phyloP scores from a whole-genome alignment of 108 stramenopile genomes.

The Mayamaea pseudoterrestris region DNA sequence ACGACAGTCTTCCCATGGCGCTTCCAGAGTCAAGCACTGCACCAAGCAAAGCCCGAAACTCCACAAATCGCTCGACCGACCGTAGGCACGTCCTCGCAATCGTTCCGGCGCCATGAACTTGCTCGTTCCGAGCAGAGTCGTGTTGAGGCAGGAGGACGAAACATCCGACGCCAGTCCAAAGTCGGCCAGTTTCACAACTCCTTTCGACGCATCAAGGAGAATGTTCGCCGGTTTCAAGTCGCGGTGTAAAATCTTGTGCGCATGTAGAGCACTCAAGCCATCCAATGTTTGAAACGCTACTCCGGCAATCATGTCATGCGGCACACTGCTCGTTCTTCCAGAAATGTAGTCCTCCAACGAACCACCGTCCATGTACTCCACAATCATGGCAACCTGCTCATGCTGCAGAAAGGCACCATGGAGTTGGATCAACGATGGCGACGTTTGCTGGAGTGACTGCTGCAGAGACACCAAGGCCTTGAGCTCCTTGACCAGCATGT shows the following conservation, averaged over 20 bases:
- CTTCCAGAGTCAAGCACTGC: constrained; percentile 44
- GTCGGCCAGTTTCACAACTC: constrained; percentile 83
- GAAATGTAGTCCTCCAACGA: constrained; percentile 30
- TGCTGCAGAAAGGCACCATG: constrained; percentile 62
- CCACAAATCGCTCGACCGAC: constrained; percentile 77
- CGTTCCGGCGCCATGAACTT: constrained; percentile 87
- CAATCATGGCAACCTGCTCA: constrained; percentile 38
- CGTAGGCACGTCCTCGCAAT: constrained; percentile 59
- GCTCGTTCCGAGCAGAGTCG: constrained; percentile 80
- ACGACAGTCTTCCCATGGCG: constrained; percentile 38
- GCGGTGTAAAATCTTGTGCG: constrained; percentile 68
- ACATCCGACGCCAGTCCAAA: constrained; percentile 71
- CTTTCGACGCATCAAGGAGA: constrained; percentile 44
- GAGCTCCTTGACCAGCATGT: constrained; percentile 64
- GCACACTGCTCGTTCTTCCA: constrained; percentile 3
- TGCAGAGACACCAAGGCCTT: constrained; percentile 34
- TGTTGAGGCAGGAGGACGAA: constrained; percentile 38
- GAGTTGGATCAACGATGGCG: constrained; percentile 54
- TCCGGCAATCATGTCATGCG: constrained; percentile 54
- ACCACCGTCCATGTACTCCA: constrained; percentile 79
- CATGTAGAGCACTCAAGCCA: constrained; percentile 82
- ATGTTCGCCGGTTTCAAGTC: constrained; percentile 91
- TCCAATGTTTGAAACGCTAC: constrained; percentile 69
- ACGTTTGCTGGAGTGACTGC: too few relatives aligned
- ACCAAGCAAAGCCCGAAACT: constrained; percentile 74